Percentiles rank a stretch among this genome's conserved stretches.
Conservation (phyloP, 2,329 filamentous ascomycete genomes). For the Penicillium sp. region DNA sequence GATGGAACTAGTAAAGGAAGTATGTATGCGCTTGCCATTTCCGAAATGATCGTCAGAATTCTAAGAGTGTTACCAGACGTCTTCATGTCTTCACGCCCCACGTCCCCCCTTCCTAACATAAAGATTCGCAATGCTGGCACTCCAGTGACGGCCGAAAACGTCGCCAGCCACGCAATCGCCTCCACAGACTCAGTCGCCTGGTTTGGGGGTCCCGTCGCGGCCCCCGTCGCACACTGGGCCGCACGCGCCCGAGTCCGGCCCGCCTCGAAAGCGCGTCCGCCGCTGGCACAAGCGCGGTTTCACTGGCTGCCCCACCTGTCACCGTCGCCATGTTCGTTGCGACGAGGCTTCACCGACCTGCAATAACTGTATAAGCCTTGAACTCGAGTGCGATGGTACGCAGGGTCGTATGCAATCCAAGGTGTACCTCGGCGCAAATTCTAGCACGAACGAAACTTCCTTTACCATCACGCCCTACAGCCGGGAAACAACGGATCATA, state of each 20-base stretch:
- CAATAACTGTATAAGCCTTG: constrained; percentile 34
- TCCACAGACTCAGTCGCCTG: constrained; percentile 1
- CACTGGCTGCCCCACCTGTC: constrained; percentile 38
- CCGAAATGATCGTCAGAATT: too few relatives aligned
- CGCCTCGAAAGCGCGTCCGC: constrained; percentile 30
- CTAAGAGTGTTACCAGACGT: not conserved
- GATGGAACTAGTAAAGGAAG: too few relatives aligned
- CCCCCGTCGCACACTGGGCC: not conserved
- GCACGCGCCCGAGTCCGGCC: constrained; percentile 5
- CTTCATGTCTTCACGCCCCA: constrained; percentile 23
- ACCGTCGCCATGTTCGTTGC: constrained; percentile 36
- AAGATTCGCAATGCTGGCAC: constrained; percentile 22
- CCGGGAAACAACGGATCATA: not conserved
- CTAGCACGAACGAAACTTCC: too few relatives aligned
- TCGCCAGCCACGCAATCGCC: constrained; percentile 5
- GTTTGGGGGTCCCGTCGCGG: constrained; percentile 1
- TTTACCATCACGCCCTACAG: not conserved
- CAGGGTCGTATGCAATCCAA: constrained; percentile 36
- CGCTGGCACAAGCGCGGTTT: constrained; percentile 40
- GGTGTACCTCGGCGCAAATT: constrained; percentile 18
- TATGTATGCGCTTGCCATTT: too few relatives aligned
- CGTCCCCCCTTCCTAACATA: constrained; percentile 16
- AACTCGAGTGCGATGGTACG: constrained; percentile 28
- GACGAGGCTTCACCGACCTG: constrained; percentile 34
- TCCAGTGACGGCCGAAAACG: constrained; percentile 8